Evolutionary conservation across 768 basidiomycete species (phyloP), one percentile per base, ranked within the genome.

Genomic region (Termitomyces eurrhizus): DNA sequence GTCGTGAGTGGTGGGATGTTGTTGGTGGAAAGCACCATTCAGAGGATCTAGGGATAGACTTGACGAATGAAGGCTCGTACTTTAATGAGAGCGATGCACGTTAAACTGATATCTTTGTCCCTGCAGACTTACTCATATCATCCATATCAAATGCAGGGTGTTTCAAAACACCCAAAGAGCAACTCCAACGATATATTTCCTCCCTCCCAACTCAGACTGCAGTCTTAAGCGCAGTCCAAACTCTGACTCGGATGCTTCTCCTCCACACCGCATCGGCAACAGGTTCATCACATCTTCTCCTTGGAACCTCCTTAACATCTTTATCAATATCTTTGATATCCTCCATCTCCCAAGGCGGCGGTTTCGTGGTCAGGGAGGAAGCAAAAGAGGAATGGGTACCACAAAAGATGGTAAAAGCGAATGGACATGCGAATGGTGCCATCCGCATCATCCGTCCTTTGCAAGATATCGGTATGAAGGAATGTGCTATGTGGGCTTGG

Each of bases 301-400:
- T 93, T 13, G 92, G 92, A 62, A 88, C 90, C 14, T 87, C 86
- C 2, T 74, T 92, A n/a, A 93, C 92, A 1, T 85, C 87, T 0
- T 76, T 93, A 0, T 90, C 92, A 0, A 80, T 93, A 36, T 82
- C 84, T 24, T 73, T 93, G 24, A 88, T 93, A 59, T 85, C 89
- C 3, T 84, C 82, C 12, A 85, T 93, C 48, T 80, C 89, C 0
- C 87, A 89, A 69, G 92, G 92, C 13, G 84, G 86, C 3, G 92
- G 92, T 0, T 90, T 87, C 70, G 77, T 81, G 3, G 79, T 93
- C 13, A 78, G 74, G 13, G 86, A 89, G 67, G 88, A 91, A 65
- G 77, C 81, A 21, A 81, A 86, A 66, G 92, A 93, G 68, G 86
- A 87, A 58, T 93, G 90, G 91, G 60, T 66, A 13, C 72, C 81